Evolutionary conservation across 768 basidiomycete genomes (phyloP), one percentile per base, ranked within the genome.

Genomic region (Tephrocybe sp.): DNA sequence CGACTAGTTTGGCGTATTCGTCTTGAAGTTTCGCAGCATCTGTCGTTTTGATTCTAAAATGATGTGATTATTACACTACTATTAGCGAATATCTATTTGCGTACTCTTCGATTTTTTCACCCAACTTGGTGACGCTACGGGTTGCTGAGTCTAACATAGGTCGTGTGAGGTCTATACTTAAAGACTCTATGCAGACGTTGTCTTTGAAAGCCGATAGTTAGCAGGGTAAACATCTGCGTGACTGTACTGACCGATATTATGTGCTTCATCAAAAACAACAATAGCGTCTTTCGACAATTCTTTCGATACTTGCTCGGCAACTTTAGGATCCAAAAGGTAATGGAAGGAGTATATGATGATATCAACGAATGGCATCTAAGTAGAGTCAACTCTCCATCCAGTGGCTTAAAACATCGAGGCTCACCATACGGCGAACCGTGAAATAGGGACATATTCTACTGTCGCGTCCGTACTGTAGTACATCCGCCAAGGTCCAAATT

Each of bases 341-440:
- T 99, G 97, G 69, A 98, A 99, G 16, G 97, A 99, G 64, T 97
- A 99, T 67, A 99, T 98, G 67, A 99, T 84, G 58, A 98, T 78
- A 64, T 97, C 91, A 30, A 90, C 91, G 66, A 94, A 95, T 0
- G 92, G 87, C 82, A 99, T 88, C 95, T 98, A 56, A 31, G 39
- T 46, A 40, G 25, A 27, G 54, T 53, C 45, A 58, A 48, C 22
- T 34, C 30, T 36, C 37, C 30, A 47, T n/a, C 4, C 33, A 15
- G 9, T 15, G 36, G 24, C n/a, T 12, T 24, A 24, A 29, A 13
- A 42, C 4, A 25, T 30, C n/a, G 23, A 19, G 12, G 50, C 54
- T 57, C 58, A 94, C 95, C 97, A 97, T 98, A 59, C 97, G 72
- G 55, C 97, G 86, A 13, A 99, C 87, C 9, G 90, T 85, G 60